Percentiles rank a stretch among this genome's conserved stretches.
phyloP scores from a whole-genome alignment of 805 yeast genomes.

The Clavispora vitiphila region DNA sequence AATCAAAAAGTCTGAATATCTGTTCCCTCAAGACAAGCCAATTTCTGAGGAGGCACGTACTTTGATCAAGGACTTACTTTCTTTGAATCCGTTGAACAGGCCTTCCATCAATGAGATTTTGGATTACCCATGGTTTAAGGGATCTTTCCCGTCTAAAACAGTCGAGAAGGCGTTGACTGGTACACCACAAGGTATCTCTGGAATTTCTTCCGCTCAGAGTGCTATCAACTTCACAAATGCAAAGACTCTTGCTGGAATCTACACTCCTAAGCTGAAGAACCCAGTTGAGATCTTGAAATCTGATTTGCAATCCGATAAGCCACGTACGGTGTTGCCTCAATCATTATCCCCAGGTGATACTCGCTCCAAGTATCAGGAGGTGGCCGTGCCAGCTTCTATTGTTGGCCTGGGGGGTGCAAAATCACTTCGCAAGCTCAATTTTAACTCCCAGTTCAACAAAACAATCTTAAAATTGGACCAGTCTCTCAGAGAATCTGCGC shows the following conservation, averaged over 20 bases:
- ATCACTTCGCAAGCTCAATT: slow-evolving; percentile 33
- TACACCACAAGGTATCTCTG: slow-evolving; percentile 53
- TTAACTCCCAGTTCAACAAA: slow-evolving; percentile 34
- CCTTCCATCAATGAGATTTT: slow-evolving; percentile 77
- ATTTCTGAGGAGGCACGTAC: slow-evolving; percentile 68
- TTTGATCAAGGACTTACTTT: slow-evolving; percentile 67
- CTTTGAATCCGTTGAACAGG: slow-evolving; percentile 73
- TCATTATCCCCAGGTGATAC: slow-evolving; percentile 92
- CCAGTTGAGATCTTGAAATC: slow-evolving; percentile 68
- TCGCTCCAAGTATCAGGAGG: slow-evolving; percentile 77
- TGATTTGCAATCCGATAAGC: slow-evolving; percentile 65
- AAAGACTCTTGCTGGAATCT: slow-evolving; percentile 60
- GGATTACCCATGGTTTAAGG: slow-evolving; percentile 82
- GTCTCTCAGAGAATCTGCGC: slow-evolving; percentile 32
- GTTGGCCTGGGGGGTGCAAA: slow-evolving; percentile 17
- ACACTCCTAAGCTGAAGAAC: slow-evolving; percentile 46
- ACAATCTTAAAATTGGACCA: slow-evolving; percentile 36
- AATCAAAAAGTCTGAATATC: slow-evolving; percentile 75
- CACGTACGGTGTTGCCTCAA: slow-evolving; percentile 71
- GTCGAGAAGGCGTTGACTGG: slow-evolving; percentile 58
- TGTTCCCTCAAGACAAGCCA: slow-evolving; percentile 67
- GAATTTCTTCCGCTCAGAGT: slow-evolving; percentile 56
- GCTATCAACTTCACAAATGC: slow-evolving; percentile 61
- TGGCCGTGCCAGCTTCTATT: slow-evolving; percentile 34
- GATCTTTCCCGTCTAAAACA: slow-evolving; percentile 72